Percentiles rank a stretch among this genome's conserved stretches.
Evolutionary conservation across 1,139 yeast species (phyloP).

Genomic region (Hansenula sp.): DNA sequence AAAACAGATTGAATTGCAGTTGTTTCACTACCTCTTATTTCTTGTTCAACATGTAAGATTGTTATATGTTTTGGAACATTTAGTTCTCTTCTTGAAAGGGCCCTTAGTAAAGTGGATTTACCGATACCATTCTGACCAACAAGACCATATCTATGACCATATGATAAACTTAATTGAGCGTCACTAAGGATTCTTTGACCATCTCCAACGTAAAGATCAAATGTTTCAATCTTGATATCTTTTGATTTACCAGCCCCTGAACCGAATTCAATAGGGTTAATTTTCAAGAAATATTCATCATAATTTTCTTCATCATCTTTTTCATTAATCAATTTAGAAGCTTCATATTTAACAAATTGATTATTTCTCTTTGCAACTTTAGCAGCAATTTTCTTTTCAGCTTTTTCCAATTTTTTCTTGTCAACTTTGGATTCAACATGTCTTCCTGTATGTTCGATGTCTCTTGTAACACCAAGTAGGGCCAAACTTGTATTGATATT

Average conservation of each 20-base stretch:
- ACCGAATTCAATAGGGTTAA: constrained; percentile 91
- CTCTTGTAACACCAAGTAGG: constrained; percentile 68
- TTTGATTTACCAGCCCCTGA: constrained; percentile 91
- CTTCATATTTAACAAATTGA: constrained; percentile 83
- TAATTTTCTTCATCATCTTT: constrained; percentile 60
- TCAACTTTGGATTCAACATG: constrained; percentile 92
- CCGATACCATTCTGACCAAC: constrained; percentile 99
- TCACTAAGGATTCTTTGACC: constrained; percentile 91
- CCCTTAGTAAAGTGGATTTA: constrained; percentile 88
- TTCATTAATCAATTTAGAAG: constrained; percentile 76
- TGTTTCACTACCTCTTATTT: constrained; percentile 88
- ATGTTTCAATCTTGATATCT: constrained; percentile 88
- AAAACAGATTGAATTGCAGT: constrained; percentile 87
- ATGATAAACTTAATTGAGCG: constrained; percentile 79
- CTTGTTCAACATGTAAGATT: constrained; percentile 96
- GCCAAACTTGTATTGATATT: constrained; percentile 71
- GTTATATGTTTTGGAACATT: constrained; percentile 93
- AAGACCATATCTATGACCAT: constrained; percentile 93
- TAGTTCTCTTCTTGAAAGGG: constrained; percentile 88
- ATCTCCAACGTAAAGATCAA: constrained; percentile 92
- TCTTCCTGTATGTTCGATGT: constrained; percentile 88
- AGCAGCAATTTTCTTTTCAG: constrained; percentile 94
- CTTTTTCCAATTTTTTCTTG: constrained; percentile 93
- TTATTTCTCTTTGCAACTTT: constrained; percentile 93
- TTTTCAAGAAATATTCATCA: constrained; percentile 90